A percentile compares a stretch with the other conserved stretches of the same genome.
phyloP scores from a whole-genome alignment of 371 early-diverging fungal species.

The Mortierella sp. region DNA sequence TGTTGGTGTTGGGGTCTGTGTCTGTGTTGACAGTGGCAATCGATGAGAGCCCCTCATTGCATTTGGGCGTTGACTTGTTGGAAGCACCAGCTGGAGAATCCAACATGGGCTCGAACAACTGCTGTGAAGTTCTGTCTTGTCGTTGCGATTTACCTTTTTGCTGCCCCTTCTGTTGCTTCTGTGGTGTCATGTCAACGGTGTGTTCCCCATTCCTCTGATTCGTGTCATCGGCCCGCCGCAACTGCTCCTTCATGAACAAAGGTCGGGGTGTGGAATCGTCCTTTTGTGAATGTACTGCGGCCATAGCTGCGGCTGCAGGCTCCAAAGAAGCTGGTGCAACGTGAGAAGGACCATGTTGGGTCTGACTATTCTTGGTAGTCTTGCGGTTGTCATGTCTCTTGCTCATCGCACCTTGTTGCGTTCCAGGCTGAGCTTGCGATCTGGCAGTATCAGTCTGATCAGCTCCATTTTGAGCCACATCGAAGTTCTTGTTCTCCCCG shows the following conservation, averaged over 20 bases:
- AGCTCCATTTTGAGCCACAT: background rate
- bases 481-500: constrained; percentile 17
- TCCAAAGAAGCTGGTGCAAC: constrained; percentile 3
- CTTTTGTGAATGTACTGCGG: no score
- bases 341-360: background rate
- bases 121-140: no score
- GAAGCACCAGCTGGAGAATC: constrained; percentile 3
- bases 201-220: no score
- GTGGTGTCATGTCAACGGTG: no score
- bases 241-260: no score
- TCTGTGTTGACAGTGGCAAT: no score
- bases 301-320: background rate
- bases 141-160: no score
- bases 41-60: constrained; percentile 32
- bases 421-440: constrained; percentile 5
- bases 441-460: background rate
- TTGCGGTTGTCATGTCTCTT: constrained; percentile 30
- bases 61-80: constrained; percentile 25
- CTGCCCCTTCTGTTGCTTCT: no score
- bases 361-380: constrained; percentile 5
- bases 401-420: constrained; percentile 12
- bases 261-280: no score
- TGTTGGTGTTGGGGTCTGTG: constrained; percentile 8
- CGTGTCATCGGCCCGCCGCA: no score
- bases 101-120: constrained; percentile 4